phyloP scores from a whole-genome alignment of 164 flowering plant species.

The Stephania japonica region DNA sequence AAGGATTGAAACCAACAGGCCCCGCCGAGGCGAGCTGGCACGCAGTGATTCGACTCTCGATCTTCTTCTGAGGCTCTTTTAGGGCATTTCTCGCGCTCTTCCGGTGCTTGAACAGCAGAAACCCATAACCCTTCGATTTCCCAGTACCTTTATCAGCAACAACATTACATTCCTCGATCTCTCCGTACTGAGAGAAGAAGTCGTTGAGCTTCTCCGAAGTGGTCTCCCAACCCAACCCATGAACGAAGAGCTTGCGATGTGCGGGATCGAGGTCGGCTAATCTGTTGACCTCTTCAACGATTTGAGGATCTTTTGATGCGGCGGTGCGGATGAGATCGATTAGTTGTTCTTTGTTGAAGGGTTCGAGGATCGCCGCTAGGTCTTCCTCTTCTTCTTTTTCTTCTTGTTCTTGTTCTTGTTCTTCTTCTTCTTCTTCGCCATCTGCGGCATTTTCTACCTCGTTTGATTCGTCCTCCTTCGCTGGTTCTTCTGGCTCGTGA shows the following conservation, averaged over 20 bases:
- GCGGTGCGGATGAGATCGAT: slow-evolving; percentile 36
- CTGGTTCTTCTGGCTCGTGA: slow-evolving; percentile 2
- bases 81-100: slow-evolving; percentile 31
- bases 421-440: not conserved
- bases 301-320: slow-evolving; percentile 19
- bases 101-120: slow-evolving; percentile 32
- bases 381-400: slow-evolving; percentile 19
- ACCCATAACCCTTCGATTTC: slow-evolving; percentile 45
- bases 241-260: slow-evolving; percentile 45
- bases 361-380: slow-evolving; percentile 29
- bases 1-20: slow-evolving; percentile 8
- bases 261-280: slow-evolving; percentile 44
- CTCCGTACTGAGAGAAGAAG: slow-evolving; percentile 34
- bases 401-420: not conserved
- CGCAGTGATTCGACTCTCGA: slow-evolving; percentile 38
- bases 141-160: slow-evolving; percentile 38
- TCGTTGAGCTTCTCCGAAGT: slow-evolving; percentile 29
- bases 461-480: too few relatives aligned
- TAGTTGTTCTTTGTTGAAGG: slow-evolving; percentile 45
- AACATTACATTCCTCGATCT: slow-evolving; percentile 35
- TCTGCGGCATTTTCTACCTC: slow-evolving; percentile 2
- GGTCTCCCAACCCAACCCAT: slow-evolving; percentile 45
- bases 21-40: slow-evolving; percentile 39
- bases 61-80: slow-evolving; percentile 39
- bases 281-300: slow-evolving; percentile 30